Evolutionary conservation across 225 moss, liverwort and hornwort species (phyloP).

Genomic region (Ulota crispa): DNA sequence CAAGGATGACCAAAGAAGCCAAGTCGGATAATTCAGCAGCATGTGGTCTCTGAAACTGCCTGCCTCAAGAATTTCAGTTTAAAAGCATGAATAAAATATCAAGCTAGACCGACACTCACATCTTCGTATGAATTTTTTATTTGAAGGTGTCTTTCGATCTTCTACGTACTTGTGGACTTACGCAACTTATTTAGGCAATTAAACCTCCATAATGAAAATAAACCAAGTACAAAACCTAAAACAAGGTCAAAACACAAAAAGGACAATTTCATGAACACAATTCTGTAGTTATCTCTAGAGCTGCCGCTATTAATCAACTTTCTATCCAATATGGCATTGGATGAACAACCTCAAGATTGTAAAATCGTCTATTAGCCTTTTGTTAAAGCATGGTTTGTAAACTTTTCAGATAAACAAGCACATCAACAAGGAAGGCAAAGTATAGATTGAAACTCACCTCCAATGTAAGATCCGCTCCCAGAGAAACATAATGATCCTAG

Average conservation of each 20-base stretch:
- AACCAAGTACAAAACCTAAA: neutral
- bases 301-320: neutral
- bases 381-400: neutral
- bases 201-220: neutral
- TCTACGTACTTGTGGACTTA: neutral
- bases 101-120: neutral
- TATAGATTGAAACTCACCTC: conserved; percentile 49
- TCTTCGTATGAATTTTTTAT: neutral
- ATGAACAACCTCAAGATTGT: conserved; percentile 11
- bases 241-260: neutral
- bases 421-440: conserved; percentile 19
- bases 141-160: neutral
- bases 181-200: neutral
- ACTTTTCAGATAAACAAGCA: neutral
- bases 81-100: conserved; percentile 23
- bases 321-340: neutral
- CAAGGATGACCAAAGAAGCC: conserved; percentile 77
- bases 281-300: neutral
- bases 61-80: conserved; percentile 61
- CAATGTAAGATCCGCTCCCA: conserved; percentile 72
- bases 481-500: conserved; percentile 81
- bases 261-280: neutral
- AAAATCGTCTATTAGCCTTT: neutral
- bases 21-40: conserved; percentile 92
- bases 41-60: conserved; percentile 85